A percentile compares a stretch with the other conserved stretches of the same genome.
phyloP scores from a whole-genome alignment of 2,329 filamentous ascomycete species.

The Botryosphaeria dothidea region DNA sequence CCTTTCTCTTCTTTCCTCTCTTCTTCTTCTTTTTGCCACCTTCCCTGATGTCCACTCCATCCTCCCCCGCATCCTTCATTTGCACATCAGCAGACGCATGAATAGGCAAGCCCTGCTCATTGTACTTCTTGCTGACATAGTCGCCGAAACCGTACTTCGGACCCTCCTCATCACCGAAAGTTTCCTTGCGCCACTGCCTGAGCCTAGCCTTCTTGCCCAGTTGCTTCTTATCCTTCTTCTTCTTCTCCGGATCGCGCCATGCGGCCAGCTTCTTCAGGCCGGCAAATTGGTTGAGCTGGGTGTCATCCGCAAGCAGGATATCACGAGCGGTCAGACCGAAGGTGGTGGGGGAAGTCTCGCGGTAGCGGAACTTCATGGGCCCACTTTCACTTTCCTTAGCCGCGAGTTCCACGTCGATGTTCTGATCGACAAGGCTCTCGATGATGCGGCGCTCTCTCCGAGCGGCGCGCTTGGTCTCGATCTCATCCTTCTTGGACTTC shows the following conservation, averaged over 20 bases:
- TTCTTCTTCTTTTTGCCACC: conserved; percentile 40
- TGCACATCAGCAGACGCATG: conserved; percentile 24
- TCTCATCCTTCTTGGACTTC: conserved; percentile 43
- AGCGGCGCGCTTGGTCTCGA: conserved; percentile 68
- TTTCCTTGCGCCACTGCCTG: conserved; percentile 77
- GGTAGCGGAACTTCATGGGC: conserved; percentile 75
- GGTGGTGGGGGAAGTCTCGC: conserved; percentile 85
- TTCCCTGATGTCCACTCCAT: conserved; percentile 32
- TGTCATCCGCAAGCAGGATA: conserved; percentile 87
- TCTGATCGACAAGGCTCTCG: conserved; percentile 81
- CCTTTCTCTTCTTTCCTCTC: conserved; percentile 38
- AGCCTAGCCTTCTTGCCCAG: conserved; percentile 91
- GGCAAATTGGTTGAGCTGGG: conserved; percentile 83
- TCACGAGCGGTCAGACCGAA: conserved; percentile 89
- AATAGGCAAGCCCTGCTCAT: conserved; percentile 27
- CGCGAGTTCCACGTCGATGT: conserved; percentile 71
- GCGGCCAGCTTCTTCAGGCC: conserved; percentile 93
- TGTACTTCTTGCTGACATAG: conserved; percentile 29
- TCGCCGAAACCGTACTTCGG: conserved; percentile 43
- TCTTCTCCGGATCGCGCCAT: conserved; percentile 87
- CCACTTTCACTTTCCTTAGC: conserved; percentile 51
- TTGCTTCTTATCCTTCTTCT: conserved; percentile 82
- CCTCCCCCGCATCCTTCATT: conserved; percentile 34
- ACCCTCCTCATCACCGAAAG: conserved; percentile 63
- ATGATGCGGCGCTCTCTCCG: conserved; percentile 80